Conservation (phyloP, 441 rosid genomes). For the Cnidoscolus chayamansa region DNA sequence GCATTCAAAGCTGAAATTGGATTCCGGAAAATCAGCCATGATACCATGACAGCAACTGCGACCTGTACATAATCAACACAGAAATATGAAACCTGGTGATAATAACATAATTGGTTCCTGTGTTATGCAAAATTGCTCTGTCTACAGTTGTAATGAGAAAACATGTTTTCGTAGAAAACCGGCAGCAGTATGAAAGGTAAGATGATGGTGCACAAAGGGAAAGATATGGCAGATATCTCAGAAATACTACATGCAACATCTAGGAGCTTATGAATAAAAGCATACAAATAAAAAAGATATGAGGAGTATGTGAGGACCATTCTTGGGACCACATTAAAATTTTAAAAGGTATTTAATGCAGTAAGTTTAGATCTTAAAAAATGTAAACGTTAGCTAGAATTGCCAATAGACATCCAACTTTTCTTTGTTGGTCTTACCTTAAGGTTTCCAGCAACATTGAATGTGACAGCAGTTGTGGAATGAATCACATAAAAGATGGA, state of each 20-base stretch:
- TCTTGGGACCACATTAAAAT: not conserved
- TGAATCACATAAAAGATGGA: conserved; percentile 98
- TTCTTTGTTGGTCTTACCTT: conserved; percentile 54
- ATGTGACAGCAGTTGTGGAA: conserved; percentile 99
- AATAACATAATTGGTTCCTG: not conserved
- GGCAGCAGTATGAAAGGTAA: not conserved
- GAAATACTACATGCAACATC: not conserved
- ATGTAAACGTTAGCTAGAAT: not conserved
- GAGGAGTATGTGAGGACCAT: not conserved
- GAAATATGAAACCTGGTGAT: not conserved
- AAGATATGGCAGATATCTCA: not conserved
- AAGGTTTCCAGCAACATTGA: conserved; percentile 97
- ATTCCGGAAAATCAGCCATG: conserved; percentile 90
- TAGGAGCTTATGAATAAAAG: not conserved
- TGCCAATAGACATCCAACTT: not conserved
- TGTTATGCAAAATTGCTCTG: too few species aligned
- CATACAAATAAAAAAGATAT: not conserved
- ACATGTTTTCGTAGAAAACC: not conserved
- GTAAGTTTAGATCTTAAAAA: conserved; percentile 5
- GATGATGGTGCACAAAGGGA: not conserved
- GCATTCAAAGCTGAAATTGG: conserved; percentile 87
- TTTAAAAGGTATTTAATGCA: not conserved
- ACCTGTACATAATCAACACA: conserved; percentile 44
- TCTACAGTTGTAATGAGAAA: not conserved
- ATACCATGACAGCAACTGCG: conserved; percentile 87